Percentiles rank a stretch among this genome's conserved stretches.
Evolutionary conservation across 2,329 filamentous ascomycete genomes (phyloP).

Genomic region (Metarhizium sp.): DNA sequence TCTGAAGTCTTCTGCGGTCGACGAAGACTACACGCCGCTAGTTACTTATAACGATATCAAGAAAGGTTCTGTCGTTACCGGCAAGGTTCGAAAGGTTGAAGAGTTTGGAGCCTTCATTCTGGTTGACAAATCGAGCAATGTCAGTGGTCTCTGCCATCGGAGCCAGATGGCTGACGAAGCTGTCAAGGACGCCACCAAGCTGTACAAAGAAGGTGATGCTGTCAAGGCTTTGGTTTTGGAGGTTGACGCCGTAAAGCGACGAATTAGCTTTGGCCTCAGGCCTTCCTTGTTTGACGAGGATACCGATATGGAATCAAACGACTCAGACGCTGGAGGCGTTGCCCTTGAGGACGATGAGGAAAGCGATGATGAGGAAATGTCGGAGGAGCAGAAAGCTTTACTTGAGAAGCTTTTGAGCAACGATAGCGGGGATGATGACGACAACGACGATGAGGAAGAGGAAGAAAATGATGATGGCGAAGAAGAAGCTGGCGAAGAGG

Average conservation of each 20-base stretch:
- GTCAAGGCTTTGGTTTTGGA: constrained; percentile 87
- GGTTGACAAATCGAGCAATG: constrained; percentile 74
- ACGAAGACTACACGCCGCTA: constrained; percentile 66
- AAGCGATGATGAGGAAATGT: constrained; percentile 38
- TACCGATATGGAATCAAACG: constrained; percentile 37
- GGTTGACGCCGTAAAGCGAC: constrained; percentile 63
- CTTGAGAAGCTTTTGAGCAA: constrained; percentile 34
- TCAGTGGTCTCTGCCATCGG: constrained; percentile 88
- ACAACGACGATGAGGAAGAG: constrained; percentile 25
- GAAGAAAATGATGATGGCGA: constrained; percentile 15
- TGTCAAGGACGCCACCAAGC: constrained; percentile 74
- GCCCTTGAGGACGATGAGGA: constrained; percentile 37
- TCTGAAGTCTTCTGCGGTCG: constrained; percentile 75
- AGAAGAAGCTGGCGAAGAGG: constrained; percentile 29
- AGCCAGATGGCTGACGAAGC: constrained; percentile 82
- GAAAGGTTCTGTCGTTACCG: constrained; percentile 73
- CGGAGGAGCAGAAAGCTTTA: constrained; percentile 20
- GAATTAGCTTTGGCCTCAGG: constrained; percentile 85
- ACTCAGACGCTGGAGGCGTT: constrained; percentile 36
- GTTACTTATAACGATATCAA: constrained; percentile 69
- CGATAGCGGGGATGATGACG: constrained; percentile 37
- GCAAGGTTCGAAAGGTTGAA: constrained; percentile 86
- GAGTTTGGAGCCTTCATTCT: constrained; percentile 94
- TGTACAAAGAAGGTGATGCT: constrained; percentile 84
- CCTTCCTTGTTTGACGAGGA: constrained; percentile 74